phyloP scores from a whole-genome alignment of 1,284 basidiomycete genomes.

The Kalmanozyma brasiliensis region DNA sequence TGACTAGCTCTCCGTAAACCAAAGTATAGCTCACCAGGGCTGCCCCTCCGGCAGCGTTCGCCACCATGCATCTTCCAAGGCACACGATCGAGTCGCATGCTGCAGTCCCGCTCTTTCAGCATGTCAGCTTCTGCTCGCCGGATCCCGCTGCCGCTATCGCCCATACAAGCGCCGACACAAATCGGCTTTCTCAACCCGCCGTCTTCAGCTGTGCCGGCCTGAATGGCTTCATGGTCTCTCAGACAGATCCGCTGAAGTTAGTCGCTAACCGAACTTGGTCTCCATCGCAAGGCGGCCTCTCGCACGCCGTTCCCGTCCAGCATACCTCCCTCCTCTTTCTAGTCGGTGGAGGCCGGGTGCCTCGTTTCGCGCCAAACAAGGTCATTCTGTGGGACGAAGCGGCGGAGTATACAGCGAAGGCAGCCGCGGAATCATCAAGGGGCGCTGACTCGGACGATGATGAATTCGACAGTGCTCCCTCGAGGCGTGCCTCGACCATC shows the following conservation, averaged over 20 bases:
- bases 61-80: constrained; percentile 53
- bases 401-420: constrained; percentile 25
- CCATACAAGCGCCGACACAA: too few relatives aligned
- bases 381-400: constrained; percentile 62
- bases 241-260: constrained; percentile 50
- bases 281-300: constrained; percentile 51
- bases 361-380: constrained; percentile 62
- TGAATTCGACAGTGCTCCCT: constrained; percentile 2
- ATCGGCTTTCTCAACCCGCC: constrained; percentile 29
- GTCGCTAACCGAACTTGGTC: constrained; percentile 45
- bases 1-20: constrained; percentile 8
- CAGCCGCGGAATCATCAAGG: background rate
- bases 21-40: constrained; percentile 10
- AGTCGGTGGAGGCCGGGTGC: constrained; percentile 60
- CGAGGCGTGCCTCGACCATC: constrained; percentile 48
- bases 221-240: constrained; percentile 55
- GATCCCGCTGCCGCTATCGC: background rate
- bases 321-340: constrained; percentile 57
- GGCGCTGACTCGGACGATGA: constrained; percentile 22
- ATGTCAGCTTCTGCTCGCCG: constrained; percentile 48
- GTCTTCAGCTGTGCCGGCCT: constrained; percentile 59
- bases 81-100: constrained; percentile 57
- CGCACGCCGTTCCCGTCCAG: constrained; percentile 47
- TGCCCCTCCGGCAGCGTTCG: background rate
- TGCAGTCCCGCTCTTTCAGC: constrained; percentile 43